Evolutionary conservation across 2,329 filamentous ascomycete species (phyloP), one percentile per base, ranked within the genome.

Genomic region (Xylariaceae sp.): DNA sequence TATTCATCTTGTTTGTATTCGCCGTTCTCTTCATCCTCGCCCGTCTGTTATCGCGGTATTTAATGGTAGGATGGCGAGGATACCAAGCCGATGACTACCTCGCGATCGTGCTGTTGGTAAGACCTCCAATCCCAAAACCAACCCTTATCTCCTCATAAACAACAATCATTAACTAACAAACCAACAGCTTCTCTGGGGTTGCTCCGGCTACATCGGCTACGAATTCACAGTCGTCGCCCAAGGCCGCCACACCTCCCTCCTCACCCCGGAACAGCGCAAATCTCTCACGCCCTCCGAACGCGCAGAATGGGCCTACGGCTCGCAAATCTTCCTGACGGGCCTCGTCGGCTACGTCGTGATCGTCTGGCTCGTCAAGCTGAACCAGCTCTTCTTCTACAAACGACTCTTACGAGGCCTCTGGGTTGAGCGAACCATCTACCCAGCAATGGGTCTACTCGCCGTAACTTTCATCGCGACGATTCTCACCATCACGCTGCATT

Each of bases 301-400:
- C 3, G 11, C 11, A 13, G 8, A 39, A 13, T 39, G 37, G 37
- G 7, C 4, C 61, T 73, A 60, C 57, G 74, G 73, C 0, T 72
- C 75, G 0, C 68, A 76, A 52, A 69, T 71, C 51, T 77, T 76
- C 55, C 64, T 74, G 17, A 64, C 72, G 1, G 75, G 73, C 1
- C 66, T 73, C 44, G 64, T 65, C 9, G 68, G 67, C 1, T 76
- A 77, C 9, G 66, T 71, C 9, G 60, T 70, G 10, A 69, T 76
- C 34, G 65, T 77, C 3, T 77, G 75, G 75, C 71, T 66, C 0
- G 64, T 77, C 55, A 77, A 76, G 58, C 65, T 77, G 37, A 75
- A 75, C 64, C 76, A 77, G 73, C 56, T 76, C 17, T 76, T 73
- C 59, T 72, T 77, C 13, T 77, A 75, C 56, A 65, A 67, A 11